Percentiles rank a stretch among this genome's conserved stretches.
Conservation (phyloP, 208 protist species). For the Crithidia fasciculata region DNA sequence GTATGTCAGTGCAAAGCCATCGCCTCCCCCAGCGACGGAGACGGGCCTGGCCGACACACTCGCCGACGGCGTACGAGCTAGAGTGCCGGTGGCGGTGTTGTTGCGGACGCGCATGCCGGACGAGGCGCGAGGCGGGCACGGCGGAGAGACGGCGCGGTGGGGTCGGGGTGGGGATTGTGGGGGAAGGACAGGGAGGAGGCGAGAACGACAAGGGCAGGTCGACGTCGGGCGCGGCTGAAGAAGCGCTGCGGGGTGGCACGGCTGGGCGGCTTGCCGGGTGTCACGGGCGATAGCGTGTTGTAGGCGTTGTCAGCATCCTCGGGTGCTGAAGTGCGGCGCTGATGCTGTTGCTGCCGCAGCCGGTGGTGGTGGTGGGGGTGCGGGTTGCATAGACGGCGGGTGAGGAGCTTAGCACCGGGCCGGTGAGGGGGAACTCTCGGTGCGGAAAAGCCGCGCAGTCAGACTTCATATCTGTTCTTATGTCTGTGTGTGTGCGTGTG, state of each 20-base stretch:
- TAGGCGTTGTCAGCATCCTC: background rate
- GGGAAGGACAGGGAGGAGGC: background rate
- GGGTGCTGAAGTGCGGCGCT: too few species aligned
- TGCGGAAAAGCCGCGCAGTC: too few species aligned
- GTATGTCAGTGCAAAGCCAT: slow-evolving; percentile 32
- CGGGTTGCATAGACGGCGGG: background rate
- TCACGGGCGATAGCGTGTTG: background rate
- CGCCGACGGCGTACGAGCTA: background rate
- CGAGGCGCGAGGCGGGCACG: background rate
- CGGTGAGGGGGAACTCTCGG: too few species aligned
- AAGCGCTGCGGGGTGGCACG: background rate
- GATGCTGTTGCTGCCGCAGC: background rate
- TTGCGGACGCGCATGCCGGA: too few species aligned
- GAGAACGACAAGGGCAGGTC: background rate
- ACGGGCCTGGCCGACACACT: slow-evolving; percentile 2
- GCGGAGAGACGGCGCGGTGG: background rate
- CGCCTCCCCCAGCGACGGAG: background rate
- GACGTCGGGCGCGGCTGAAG: background rate
- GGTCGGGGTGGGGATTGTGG: background rate
- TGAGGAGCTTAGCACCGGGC: background rate
- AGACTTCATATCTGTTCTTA: too few species aligned
- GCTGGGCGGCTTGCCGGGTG: background rate
- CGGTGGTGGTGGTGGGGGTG: background rate
- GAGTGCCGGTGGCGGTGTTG: too few species aligned
- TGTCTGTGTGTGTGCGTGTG: too few species aligned